These are phyloP conservation scores for Polytolypa hystricis DNA, from an alignment of 2,329 filamentous ascomycete genomes.

Conservation along the genomic window DNA sequence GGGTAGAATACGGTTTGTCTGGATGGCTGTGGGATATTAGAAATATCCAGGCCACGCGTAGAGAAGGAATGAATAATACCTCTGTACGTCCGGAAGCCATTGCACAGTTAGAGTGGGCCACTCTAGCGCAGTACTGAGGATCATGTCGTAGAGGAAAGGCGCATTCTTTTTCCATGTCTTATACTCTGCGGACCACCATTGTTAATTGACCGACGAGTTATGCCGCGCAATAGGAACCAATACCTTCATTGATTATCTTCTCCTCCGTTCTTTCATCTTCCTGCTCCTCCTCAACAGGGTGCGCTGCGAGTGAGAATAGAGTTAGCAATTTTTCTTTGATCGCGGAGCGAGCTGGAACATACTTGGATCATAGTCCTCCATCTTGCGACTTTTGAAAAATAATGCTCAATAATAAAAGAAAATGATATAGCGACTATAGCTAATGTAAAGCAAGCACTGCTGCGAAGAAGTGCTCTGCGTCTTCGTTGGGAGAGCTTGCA, in stretches of 20 bases:
- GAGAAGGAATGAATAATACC: no score
- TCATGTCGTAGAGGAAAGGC: slow-evolving; percentile 96
- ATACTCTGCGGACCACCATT: slow-evolving; percentile 63
- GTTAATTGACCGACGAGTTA: neutral
- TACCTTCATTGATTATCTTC: slow-evolving; percentile 89
- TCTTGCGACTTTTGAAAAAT: no score
- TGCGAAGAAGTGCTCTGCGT: no score
- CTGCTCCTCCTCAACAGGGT: slow-evolving; percentile 36
- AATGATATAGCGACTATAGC: no score
- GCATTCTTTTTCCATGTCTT: slow-evolving; percentile 99
- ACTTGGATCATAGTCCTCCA: slow-evolving; percentile 8
- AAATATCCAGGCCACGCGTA: no score
- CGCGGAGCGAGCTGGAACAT: slow-evolving; percentile 12
- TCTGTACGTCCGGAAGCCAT: slow-evolving; percentile 93
- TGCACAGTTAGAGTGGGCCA: slow-evolving; percentile 97
- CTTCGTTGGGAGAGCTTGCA: no score
- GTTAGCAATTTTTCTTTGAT: slow-evolving; percentile 2
- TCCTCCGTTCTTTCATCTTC: slow-evolving; percentile 69
- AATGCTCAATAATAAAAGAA: no score
- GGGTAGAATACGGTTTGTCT: slow-evolving; percentile 75
- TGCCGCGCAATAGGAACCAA: neutral
- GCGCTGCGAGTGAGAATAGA: slow-evolving; percentile 6
- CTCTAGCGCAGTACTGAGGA: slow-evolving; percentile 84
- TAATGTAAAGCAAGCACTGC: no score
- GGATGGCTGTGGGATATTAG: slow-evolving; percentile 44